Evolutionary conservation across 495 filamentous ascomycete genomes (phyloP).

Genomic region (Corynascus novoguineensis): DNA sequence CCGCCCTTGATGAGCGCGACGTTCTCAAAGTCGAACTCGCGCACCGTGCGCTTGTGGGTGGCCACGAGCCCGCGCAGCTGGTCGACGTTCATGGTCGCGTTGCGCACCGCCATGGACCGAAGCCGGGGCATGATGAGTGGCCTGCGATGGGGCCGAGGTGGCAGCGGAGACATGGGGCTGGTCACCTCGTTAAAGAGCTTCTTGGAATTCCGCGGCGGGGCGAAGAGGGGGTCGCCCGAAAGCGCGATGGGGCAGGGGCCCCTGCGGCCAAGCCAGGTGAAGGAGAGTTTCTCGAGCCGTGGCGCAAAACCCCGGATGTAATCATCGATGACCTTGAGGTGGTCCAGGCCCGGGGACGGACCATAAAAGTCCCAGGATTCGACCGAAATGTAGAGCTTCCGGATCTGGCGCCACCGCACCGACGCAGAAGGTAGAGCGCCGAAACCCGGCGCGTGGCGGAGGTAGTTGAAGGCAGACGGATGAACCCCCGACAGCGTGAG

Average conservation of each 20-base stretch:
- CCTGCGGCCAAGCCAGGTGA: conserved; percentile 64
- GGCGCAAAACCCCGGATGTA: conserved; percentile 61
- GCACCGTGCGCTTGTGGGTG: conserved; percentile 55
- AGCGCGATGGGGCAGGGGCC: conserved; percentile 64
- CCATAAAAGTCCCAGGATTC: conserved; percentile 56
- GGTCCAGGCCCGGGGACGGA: conserved; percentile 52
- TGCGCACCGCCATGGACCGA: conserved; percentile 58
- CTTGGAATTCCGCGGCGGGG: conserved; percentile 44
- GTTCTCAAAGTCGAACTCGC: conserved; percentile 68
- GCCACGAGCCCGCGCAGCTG: conserved; percentile 59
- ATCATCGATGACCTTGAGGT: conserved; percentile 68
- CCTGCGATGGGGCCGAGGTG: conserved; percentile 39
- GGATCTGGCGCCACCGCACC: conserved; percentile 66
- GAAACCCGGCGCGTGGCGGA: conserved; percentile 60
- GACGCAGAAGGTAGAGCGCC: conserved; percentile 59
- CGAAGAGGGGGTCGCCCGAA: conserved; percentile 55
- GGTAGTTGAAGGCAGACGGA: conserved; percentile 61
- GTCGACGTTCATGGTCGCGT: conserved; percentile 58
- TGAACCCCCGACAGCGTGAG: conserved; percentile 64
- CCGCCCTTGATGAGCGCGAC: conserved; percentile 55
- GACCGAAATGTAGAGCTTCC: conserved; percentile 61
- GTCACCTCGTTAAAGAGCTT: conserved; percentile 53
- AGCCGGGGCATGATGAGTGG: conserved; percentile 55
- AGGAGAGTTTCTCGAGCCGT: conserved; percentile 57
- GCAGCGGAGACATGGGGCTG: conserved; percentile 46